Conservation (phyloP, 345 rosid genomes). For the Salix brachista region DNA sequence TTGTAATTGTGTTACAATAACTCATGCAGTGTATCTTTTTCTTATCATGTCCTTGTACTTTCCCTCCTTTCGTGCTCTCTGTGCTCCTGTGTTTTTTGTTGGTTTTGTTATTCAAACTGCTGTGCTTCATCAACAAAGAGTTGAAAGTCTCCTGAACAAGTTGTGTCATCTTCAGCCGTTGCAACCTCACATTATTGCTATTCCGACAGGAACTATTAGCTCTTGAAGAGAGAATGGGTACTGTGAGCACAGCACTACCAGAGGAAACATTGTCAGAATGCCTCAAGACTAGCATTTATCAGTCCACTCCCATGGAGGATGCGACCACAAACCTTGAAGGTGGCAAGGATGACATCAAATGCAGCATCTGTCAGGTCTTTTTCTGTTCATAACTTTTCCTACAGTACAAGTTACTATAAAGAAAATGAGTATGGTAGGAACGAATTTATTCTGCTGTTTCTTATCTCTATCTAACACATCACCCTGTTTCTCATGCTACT, state of each 20-base stretch:
- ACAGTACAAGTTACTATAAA: background rate
- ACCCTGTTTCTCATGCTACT: background rate
- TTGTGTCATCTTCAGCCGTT: background rate
- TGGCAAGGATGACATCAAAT: constrained; percentile 55
- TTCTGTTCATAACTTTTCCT: background rate
- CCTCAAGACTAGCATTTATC: constrained; percentile 52
- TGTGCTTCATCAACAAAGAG: background rate
- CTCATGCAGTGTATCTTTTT: background rate
- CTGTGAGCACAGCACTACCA: constrained; percentile 84
- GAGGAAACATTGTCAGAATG: constrained; percentile 79
- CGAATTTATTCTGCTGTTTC: background rate
- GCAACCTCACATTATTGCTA: constrained; percentile 5
- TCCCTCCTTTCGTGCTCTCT: background rate
- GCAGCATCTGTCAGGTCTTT: constrained; percentile 94
- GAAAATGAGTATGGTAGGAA: background rate
- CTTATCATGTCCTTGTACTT: background rate
- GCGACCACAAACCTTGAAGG: constrained; percentile 18
- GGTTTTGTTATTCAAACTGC: background rate
- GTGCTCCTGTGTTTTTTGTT: background rate
- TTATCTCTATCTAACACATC: background rate
- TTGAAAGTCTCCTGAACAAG: background rate
- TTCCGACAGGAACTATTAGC: constrained; percentile 74
- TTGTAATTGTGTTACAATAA: constrained; percentile 18
- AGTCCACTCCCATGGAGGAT: constrained; percentile 32
- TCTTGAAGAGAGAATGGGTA: constrained; percentile 93